These are phyloP conservation scores for Lignosus rhinocerotis DNA, from an alignment of 1,284 basidiomycete species.

Conservation along the genomic window DNA sequence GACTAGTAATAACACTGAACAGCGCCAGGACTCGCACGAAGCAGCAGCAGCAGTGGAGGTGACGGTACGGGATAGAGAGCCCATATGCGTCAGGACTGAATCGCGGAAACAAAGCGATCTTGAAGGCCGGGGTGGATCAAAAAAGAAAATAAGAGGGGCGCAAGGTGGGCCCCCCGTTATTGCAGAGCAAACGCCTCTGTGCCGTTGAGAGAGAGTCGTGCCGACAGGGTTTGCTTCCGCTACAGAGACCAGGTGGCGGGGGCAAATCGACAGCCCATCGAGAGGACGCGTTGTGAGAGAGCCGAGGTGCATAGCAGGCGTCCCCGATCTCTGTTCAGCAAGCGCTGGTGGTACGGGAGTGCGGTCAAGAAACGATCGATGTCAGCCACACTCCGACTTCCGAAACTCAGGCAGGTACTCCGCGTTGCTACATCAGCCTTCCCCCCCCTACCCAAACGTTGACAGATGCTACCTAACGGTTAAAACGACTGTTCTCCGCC, in stretches of 20 bases:
- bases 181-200: slow-evolving; percentile 24
- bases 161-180: slow-evolving; percentile 23
- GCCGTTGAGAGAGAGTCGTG: slow-evolving; percentile 28
- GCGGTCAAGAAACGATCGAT: slow-evolving; percentile 26
- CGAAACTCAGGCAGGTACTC: slow-evolving; percentile 17
- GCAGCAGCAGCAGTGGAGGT: slow-evolving; percentile 23
- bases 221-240: slow-evolving; percentile 41
- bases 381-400: slow-evolving; percentile 24
- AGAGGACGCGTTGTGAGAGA: slow-evolving; percentile 20
- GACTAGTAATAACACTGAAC: slow-evolving; percentile 18
- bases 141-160: slow-evolving; percentile 26
- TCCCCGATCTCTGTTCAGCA: slow-evolving; percentile 19
- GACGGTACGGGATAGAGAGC: slow-evolving; percentile 27
- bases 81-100: slow-evolving; percentile 32
- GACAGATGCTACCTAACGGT: background rate
- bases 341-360: slow-evolving; percentile 14
- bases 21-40: slow-evolving; percentile 19
- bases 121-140: slow-evolving; percentile 16
- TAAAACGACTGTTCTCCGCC: background rate
- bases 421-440: slow-evolving; percentile 2
- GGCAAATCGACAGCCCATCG: slow-evolving; percentile 22
- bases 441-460: background rate
- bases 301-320: slow-evolving; percentile 22
- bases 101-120: slow-evolving; percentile 24
- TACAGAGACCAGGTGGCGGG: slow-evolving; percentile 24